Percentiles rank a stretch among this genome's conserved stretches.
These are phyloP conservation scores for Diutina rugosa DNA, from an alignment of 1,139 yeast genomes.

Conservation along the genomic window DNA sequence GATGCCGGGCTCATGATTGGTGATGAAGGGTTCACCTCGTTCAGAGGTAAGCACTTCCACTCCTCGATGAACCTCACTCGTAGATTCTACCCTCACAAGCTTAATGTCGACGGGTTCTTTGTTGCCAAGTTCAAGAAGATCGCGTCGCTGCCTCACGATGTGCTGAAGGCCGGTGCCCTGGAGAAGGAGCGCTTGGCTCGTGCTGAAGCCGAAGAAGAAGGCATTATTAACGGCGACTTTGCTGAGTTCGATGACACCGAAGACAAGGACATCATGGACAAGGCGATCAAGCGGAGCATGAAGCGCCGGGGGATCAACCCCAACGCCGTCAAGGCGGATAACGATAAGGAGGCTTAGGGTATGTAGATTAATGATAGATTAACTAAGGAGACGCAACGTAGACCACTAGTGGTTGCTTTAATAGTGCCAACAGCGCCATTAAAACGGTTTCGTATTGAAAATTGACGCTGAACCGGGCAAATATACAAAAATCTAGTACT, in stretches of 20 bases:
- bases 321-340: constrained; percentile 10
- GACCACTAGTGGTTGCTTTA: neutral
- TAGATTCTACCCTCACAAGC: constrained; percentile 96
- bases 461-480: no score
- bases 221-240: constrained; percentile 76
- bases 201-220: constrained; percentile 68
- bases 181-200: constrained; percentile 77
- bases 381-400: neutral
- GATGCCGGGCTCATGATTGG: constrained; percentile 93
- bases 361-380: neutral
- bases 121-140: constrained; percentile 94
- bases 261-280: constrained; percentile 64
- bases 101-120: constrained; percentile 95
- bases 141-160: constrained; percentile 75
- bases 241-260: constrained; percentile 69
- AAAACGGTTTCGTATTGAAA: neutral
- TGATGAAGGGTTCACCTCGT: constrained; percentile 88
- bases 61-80: constrained; percentile 69
- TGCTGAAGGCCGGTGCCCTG: constrained; percentile 77
- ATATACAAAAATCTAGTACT: no score
- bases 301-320: constrained; percentile 79
- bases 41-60: constrained; percentile 85
- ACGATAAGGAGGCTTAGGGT: neutral
- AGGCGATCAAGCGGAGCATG: constrained; percentile 58
- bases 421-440: neutral